Conservation (phyloP, 192 early-diverging fungal species). For the Piromyces finnis region DNA sequence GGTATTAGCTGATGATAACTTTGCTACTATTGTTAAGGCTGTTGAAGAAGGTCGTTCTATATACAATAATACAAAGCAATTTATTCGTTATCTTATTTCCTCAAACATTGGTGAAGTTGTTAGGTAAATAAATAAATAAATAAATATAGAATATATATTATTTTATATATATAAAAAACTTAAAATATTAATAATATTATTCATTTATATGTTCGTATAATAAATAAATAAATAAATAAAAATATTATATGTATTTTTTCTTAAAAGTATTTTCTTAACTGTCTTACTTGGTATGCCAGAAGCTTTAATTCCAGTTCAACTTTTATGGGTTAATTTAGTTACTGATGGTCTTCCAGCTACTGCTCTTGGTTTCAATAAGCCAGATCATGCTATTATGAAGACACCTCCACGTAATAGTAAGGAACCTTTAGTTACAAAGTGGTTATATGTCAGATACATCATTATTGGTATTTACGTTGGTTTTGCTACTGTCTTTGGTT, state of each 20-base stretch:
- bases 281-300: constrained; percentile 93
- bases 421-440: constrained; percentile 80
- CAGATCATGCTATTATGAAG: constrained; percentile 93
- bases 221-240: background rate
- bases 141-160: too few species aligned
- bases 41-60: constrained; percentile 95
- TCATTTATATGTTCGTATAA: too few species aligned
- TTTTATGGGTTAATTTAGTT: constrained; percentile 97
- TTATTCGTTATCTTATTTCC: constrained; percentile 93
- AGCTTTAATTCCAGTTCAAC: constrained; percentile 90
- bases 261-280: constrained; percentile 76
- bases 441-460: constrained; percentile 92
- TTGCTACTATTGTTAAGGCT: constrained; percentile 91
- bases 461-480: constrained; percentile 86
- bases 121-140: too few species aligned
- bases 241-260: background rate
- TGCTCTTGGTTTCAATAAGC: constrained; percentile 93
- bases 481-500: constrained; percentile 82
- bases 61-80: constrained; percentile 99
- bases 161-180: background rate
- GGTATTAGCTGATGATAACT: constrained; percentile 98
- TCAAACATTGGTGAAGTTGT: constrained; percentile 99
- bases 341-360: constrained; percentile 95
- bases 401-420: constrained; percentile 62
- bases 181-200: too few species aligned